These are phyloP conservation scores for Lanmaoa pseudosensibilis DNA, from an alignment of 768 basidiomycete species.

Conservation along the genomic window DNA sequence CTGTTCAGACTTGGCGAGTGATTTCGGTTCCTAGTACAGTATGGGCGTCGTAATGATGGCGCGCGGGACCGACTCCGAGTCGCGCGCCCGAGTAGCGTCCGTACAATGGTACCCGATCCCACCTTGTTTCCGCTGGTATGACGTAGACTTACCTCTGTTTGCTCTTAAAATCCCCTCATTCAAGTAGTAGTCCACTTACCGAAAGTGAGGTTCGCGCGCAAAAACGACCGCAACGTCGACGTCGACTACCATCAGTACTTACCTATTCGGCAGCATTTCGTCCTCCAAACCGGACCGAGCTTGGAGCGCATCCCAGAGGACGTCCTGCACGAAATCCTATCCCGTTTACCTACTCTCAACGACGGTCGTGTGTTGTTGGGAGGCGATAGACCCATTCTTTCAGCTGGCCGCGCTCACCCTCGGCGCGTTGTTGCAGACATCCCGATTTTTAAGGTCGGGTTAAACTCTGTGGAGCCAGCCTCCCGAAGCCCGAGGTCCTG, in stretches of 20 bases:
- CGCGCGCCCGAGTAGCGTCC: neutral
- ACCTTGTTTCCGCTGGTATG: neutral
- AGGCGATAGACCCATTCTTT: neutral
- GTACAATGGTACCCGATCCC: neutral
- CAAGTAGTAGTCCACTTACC: too few species aligned
- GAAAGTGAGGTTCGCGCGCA: too few species aligned
- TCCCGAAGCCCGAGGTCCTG: neutral
- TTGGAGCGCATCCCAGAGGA: slow-evolving; percentile 12
- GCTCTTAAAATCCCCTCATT: neutral
- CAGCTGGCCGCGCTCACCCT: neutral
- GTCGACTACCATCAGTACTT: neutral
- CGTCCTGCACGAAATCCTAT: slow-evolving; percentile 12
- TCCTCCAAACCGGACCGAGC: slow-evolving; percentile 1
- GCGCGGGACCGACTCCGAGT: neutral
- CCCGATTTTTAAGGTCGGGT: slow-evolving; percentile 6
- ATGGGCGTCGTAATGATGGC: neutral
- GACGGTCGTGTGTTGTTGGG: neutral
- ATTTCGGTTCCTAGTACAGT: too few species aligned
- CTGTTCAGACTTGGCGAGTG: neutral
- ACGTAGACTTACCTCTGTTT: neutral
- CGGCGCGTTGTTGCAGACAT: slow-evolving; percentile 10
- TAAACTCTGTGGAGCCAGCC: slow-evolving; percentile 5
- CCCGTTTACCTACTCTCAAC: slow-evolving; percentile 7
- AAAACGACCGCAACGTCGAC: neutral
- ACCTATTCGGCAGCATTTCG: neutral